Evolutionary conservation across 2,329 filamentous ascomycete species (phyloP).

Genomic region (Sporothrix protearum): DNA sequence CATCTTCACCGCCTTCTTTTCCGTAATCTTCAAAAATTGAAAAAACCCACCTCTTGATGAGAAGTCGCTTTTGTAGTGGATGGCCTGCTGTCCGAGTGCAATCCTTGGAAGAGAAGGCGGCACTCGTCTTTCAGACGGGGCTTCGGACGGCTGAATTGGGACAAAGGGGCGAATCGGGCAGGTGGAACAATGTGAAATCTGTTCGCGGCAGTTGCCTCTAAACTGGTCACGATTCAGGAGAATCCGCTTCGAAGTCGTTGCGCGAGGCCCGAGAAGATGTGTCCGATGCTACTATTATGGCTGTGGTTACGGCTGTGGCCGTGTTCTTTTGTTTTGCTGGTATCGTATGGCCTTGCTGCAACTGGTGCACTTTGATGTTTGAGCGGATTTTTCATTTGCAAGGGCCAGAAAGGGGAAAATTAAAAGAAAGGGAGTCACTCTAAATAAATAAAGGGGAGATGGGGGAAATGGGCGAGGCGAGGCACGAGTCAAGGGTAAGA

Average conservation of each 20-base stretch:
- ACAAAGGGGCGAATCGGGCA: constrained; percentile 32
- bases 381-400: constrained; percentile 24
- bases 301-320: neutral
- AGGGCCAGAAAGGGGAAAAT: neutral
- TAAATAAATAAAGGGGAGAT: neutral
- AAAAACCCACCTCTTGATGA: constrained; percentile 8
- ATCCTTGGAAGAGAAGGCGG: constrained; percentile 21
- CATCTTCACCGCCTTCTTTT: neutral
- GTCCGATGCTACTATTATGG: constrained; percentile 13
- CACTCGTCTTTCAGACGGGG: constrained; percentile 34
- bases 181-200: constrained; percentile 28
- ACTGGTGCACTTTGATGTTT: constrained; percentile 22
- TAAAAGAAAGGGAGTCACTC: neutral
- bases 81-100: neutral
- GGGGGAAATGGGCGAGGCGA: neutral
- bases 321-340: neutral
- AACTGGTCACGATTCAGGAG: neutral
- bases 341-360: neutral
- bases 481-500: neutral
- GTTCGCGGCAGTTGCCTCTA: neutral
- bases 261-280: constrained; percentile 12
- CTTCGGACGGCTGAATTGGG: constrained; percentile 27
- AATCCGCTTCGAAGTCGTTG: constrained; percentile 3
- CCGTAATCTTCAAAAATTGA: neutral
- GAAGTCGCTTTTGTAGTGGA: neutral